phyloP scores from a whole-genome alignment of 2,329 filamentous ascomycete genomes.

The Fusarium sp. region DNA sequence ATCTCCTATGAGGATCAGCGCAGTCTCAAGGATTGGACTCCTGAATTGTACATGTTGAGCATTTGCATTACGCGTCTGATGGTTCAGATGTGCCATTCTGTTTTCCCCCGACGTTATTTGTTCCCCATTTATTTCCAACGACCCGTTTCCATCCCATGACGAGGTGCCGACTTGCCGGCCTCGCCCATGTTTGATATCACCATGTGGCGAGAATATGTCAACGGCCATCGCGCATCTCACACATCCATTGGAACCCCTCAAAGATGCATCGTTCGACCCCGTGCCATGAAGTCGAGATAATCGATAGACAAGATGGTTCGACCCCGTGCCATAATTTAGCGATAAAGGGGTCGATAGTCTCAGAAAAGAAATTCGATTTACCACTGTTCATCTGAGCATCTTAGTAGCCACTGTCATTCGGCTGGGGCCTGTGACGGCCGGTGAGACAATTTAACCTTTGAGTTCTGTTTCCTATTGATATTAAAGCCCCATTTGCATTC shows the following conservation, averaged over 20 bases:
- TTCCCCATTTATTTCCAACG: neutral
- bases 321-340: neutral
- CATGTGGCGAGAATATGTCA: neutral
- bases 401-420: too few relatives aligned
- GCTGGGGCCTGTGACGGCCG: too few relatives aligned
- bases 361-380: too few relatives aligned
- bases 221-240: neutral
- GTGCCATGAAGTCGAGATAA: too few relatives aligned
- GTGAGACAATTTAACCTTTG: too few relatives aligned
- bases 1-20: neutral
- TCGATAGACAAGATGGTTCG: neutral
- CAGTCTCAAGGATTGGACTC: neutral
- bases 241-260: neutral
- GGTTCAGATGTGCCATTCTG: neutral
- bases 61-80: neutral
- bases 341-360: too few relatives aligned
- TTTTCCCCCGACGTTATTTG: neutral
- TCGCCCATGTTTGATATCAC: neutral
- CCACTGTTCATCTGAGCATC: too few relatives aligned
- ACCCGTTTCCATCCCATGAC: neutral
- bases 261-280: neutral
- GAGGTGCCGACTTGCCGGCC: neutral
- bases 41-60: neutral
- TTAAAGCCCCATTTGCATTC: too few relatives aligned
- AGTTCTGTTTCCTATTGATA: too few relatives aligned